Conservation (phyloP, 805 yeast species). For the Hanseniaspora mollemarum region DNA sequence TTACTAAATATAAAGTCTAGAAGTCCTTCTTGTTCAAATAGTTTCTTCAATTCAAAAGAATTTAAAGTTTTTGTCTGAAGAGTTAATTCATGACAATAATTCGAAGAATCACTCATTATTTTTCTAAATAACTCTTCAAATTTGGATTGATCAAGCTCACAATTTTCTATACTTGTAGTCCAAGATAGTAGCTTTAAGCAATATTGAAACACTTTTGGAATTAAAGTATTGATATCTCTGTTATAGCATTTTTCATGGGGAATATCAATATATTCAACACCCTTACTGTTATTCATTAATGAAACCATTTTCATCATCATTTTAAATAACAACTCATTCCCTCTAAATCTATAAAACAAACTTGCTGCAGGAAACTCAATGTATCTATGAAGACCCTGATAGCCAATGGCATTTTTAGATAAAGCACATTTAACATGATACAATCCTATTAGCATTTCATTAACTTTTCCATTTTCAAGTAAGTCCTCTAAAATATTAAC, state of each 20-base stretch:
- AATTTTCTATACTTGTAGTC: neutral
- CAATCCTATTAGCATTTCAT: slow-evolving; percentile 2
- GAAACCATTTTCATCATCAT: neutral
- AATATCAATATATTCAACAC: neutral
- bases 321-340: slow-evolving; percentile 2
- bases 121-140: neutral
- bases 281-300: neutral
- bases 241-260: neutral
- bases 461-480: slow-evolving; percentile 19
- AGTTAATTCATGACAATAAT: neutral
- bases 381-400: neutral
- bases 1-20: neutral
- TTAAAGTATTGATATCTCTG: neutral
- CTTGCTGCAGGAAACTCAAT: slow-evolving; percentile 6
- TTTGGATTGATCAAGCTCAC: neutral
- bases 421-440: neutral
- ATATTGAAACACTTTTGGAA: neutral
- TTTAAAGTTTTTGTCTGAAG: neutral
- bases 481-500: slow-evolving; percentile 23
- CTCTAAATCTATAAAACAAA: slow-evolving; percentile 1
- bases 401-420: slow-evolving; percentile 7
- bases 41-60: neutral
- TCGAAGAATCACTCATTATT: neutral
- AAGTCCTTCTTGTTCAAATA: neutral
- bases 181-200: neutral